A percentile compares a stretch with the other conserved stretches of the same genome.
These are phyloP conservation scores for Microcera coccophila DNA, from an alignment of 2,329 filamentous ascomycete genomes.

Conservation along the genomic window DNA sequence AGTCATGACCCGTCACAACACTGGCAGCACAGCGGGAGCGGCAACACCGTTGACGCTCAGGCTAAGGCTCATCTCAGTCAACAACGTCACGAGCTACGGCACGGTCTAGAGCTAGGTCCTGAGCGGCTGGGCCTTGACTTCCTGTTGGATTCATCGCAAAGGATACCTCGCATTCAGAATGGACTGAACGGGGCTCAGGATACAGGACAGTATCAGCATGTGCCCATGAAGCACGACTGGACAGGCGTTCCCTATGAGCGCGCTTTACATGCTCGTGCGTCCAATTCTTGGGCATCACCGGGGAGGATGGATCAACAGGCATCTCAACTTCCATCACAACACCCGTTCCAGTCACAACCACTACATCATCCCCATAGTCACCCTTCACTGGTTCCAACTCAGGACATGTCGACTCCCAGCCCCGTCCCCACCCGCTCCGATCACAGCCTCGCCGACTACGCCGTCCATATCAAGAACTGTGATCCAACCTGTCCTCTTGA, in stretches of 20 bases:
- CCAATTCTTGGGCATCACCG: slow-evolving; percentile 21
- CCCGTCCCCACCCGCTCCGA: slow-evolving; percentile 19
- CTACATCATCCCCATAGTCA: slow-evolving; percentile 1
- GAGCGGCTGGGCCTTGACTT: slow-evolving; percentile 72
- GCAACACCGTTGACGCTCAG: slow-evolving; percentile 10
- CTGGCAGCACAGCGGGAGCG: slow-evolving; percentile 5
- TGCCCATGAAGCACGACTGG: slow-evolving; percentile 52
- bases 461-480: slow-evolving; percentile 53
- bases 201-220: slow-evolving; percentile 40
- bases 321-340: not conserved
- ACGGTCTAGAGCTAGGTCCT: slow-evolving; percentile 56
- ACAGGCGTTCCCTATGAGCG: slow-evolving; percentile 29
- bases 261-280: slow-evolving; percentile 21
- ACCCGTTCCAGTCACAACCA: not conserved
- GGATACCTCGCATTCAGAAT: slow-evolving; percentile 49
- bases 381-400: slow-evolving; percentile 15
- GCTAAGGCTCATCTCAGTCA: slow-evolving; percentile 36
- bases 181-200: slow-evolving; percentile 48
- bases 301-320: slow-evolving; percentile 17
- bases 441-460: slow-evolving; percentile 18
- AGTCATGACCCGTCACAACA: slow-evolving; percentile 16
- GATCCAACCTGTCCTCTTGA: slow-evolving; percentile 73
- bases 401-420: slow-evolving; percentile 14
- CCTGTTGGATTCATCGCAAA: slow-evolving; percentile 59
- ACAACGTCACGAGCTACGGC: slow-evolving; percentile 48